Percentiles rank a stretch among this genome's conserved stretches.
Evolutionary conservation across 2,329 filamentous ascomycete genomes (phyloP).

Genomic region (Colletotrichum eleusines): DNA sequence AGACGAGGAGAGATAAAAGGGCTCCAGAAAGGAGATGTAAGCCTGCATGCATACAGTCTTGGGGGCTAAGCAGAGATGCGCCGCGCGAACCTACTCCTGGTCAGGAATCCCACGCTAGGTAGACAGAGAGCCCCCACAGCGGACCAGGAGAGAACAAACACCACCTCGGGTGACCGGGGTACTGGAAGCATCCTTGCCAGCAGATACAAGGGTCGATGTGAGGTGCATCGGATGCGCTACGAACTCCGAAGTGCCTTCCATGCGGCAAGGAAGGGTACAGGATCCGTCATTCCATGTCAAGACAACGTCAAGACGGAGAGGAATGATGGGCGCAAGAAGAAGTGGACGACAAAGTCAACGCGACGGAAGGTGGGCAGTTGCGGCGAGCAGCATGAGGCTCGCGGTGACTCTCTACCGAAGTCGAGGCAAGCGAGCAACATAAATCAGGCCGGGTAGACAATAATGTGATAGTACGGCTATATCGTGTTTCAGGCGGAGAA

Average conservation of each 20-base stretch:
- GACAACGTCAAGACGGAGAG: slow-evolving; percentile 15
- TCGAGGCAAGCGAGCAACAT: neutral
- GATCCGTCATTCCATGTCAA: slow-evolving; percentile 12
- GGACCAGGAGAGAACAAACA: slow-evolving; percentile 12
- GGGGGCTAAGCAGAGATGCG: slow-evolving; percentile 33
- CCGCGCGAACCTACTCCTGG: slow-evolving; percentile 37
- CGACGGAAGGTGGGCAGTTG: neutral
- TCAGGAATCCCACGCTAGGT: slow-evolving; percentile 35
- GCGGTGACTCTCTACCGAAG: neutral
- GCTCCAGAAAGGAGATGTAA: slow-evolving; percentile 7
- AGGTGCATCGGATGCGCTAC: slow-evolving; percentile 23
- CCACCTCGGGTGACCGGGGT: slow-evolving; percentile 34
- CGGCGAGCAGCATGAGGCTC: neutral
- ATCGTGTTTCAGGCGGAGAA: slow-evolving; percentile 20
- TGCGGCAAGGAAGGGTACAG: slow-evolving; percentile 17
- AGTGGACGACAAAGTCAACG: neutral
- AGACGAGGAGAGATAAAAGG: slow-evolving; percentile 10
- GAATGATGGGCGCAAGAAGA: slow-evolving; percentile 3
- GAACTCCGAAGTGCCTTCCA: neutral
- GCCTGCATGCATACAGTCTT: slow-evolving; percentile 8
- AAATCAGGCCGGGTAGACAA: neutral
- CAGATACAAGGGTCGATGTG: slow-evolving; percentile 18
- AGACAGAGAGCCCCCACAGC: slow-evolving; percentile 15
- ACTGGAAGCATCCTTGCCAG: slow-evolving; percentile 35
- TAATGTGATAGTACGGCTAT: neutral